A percentile compares a stretch with the other conserved stretches of the same genome.
These are phyloP conservation scores for Boletellus ananas DNA, from an alignment of 768 basidiomycete species.

Conservation along the genomic window DNA sequence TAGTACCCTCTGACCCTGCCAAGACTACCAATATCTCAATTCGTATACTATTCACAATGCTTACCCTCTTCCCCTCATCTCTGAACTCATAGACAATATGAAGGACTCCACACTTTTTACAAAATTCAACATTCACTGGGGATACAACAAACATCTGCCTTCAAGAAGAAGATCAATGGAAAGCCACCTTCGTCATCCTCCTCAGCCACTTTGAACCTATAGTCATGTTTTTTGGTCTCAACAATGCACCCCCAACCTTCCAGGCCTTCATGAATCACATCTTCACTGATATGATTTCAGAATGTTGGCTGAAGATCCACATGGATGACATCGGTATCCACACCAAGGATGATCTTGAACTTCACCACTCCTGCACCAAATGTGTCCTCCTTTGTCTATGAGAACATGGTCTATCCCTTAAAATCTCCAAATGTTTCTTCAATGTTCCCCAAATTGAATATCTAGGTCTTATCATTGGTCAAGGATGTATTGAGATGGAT, in stretches of 20 bases:
- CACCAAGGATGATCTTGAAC: not conserved
- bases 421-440: not conserved
- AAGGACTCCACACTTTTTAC: too few species aligned
- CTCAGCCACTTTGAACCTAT: not conserved
- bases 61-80: too few species aligned
- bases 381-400: not conserved
- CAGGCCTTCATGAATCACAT: not conserved
- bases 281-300: not conserved
- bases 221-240: not conserved
- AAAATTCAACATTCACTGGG: too few species aligned
- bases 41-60: too few species aligned
- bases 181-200: not conserved
- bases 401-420: not conserved
- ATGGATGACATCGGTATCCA: not conserved
- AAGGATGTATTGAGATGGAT: not conserved
- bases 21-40: not conserved
- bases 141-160: too few species aligned
- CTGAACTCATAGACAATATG: too few species aligned
- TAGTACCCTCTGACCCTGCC: not conserved
- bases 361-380: not conserved
- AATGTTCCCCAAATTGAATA: not conserved
- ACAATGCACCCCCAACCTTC: not conserved
- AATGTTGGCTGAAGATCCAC: not conserved
- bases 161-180: not conserved
- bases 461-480: not conserved